phyloP scores from a whole-genome alignment of 176 grass and related monocot species.

The Musa acuminata region DNA sequence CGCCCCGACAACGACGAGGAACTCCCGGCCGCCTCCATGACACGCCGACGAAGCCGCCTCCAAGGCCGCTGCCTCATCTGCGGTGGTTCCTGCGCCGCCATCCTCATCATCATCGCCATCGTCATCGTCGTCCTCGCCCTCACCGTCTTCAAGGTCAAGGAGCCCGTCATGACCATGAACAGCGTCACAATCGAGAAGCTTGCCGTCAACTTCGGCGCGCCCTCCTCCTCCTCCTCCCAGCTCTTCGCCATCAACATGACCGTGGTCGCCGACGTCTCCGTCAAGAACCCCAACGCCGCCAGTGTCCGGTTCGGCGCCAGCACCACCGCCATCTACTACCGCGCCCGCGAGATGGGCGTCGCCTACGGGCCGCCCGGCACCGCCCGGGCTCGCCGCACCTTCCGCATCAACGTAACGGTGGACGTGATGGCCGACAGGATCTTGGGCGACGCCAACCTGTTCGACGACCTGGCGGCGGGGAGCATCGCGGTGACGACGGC shows the following conservation, averaged over 20 bases:
- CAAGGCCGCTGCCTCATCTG: conserved; percentile 16
- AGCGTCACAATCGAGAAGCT: conserved; percentile 32
- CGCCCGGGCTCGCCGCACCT: not conserved
- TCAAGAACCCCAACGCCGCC: conserved; percentile 72
- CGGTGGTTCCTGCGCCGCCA: conserved; percentile 16
- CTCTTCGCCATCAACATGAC: conserved; percentile 22
- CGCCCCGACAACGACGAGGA: not conserved
- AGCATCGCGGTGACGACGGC: not conserved
- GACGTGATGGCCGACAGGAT: not conserved
- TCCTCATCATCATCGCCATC: not conserved
- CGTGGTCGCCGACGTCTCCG: conserved; percentile 50
- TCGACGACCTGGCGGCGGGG: not conserved
- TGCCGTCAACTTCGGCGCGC: not conserved
- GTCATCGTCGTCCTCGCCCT: conserved; percentile 18
- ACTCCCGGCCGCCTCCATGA: not conserved
- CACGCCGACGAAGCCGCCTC: not conserved
- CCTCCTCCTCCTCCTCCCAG: not conserved
- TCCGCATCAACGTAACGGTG: conserved; percentile 8
- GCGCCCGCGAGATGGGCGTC: conserved; percentile 27
- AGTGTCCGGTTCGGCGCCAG: conserved; percentile 37
- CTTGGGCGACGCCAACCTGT: not conserved
- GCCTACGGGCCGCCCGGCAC: not conserved
- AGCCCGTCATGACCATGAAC: conserved; percentile 77
- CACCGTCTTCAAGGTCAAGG: conserved; percentile 50
- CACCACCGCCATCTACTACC: conserved; percentile 56